Percentiles rank a stretch among this genome's conserved stretches.
These are phyloP conservation scores for Cronartium quercuum DNA, from an alignment of 1,284 basidiomycete genomes.

Conservation along the genomic window DNA sequence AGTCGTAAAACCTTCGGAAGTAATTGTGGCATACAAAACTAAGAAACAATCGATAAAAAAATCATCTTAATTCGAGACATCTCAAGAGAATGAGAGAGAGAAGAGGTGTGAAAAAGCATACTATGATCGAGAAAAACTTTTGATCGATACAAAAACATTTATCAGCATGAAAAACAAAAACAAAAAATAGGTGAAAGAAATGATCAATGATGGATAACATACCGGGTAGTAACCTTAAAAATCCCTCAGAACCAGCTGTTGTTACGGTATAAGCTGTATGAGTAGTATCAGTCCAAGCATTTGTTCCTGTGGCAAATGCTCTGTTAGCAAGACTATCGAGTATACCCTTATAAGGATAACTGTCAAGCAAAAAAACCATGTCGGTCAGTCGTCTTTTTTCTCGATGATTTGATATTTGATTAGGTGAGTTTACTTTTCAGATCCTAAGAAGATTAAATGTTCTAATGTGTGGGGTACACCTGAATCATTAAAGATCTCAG, in stretches of 20 bases:
- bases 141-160: neutral
- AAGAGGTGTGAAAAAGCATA: neutral
- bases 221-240: conserved; percentile 78
- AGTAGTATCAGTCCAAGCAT: conserved; percentile 58
- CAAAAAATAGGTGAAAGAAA: neutral
- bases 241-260: conserved; percentile 94
- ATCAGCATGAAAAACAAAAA: neutral
- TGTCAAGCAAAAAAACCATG: conserved; percentile 44
- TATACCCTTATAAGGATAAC: conserved; percentile 87
- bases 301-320: conserved; percentile 79
- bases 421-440: conserved; percentile 69
- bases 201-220: conserved; percentile 15
- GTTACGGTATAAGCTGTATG: conserved; percentile 79
- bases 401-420: no score
- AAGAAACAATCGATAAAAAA: neutral
- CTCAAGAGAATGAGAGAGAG: neutral
- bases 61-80: neutral
- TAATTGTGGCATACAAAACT: conserved; percentile 91
- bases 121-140: conserved; percentile 81
- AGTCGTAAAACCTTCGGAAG: conserved; percentile 80
- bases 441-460: conserved; percentile 90
- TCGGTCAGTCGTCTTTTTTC: no score
- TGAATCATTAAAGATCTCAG: conserved; percentile 76
- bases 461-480: conserved; percentile 91
- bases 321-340: conserved; percentile 95